phyloP scores from a whole-genome alignment of 345 rosid genomes.

The Sisymbrium irio region DNA sequence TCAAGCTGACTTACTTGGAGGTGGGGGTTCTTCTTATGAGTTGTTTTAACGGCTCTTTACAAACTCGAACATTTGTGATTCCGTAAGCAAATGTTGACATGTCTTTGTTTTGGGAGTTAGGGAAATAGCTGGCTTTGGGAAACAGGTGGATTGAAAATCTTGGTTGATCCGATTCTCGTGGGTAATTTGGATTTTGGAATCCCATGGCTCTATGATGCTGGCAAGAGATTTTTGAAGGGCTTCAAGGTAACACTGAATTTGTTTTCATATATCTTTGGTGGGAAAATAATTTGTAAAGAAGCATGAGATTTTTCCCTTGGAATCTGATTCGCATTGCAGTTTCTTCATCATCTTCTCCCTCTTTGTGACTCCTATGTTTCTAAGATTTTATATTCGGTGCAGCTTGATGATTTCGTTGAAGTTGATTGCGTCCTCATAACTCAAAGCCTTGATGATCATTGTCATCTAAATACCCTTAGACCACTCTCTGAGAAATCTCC shows the following conservation, averaged over 20 bases:
- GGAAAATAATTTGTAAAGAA: not conserved
- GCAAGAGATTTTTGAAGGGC: slow-evolving; percentile 65
- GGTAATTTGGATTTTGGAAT: slow-evolving; percentile 95
- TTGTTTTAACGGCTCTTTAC: not conserved
- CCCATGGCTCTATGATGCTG: slow-evolving; percentile 88
- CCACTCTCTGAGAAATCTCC: slow-evolving; percentile 66
- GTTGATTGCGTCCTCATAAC: slow-evolving; percentile 80
- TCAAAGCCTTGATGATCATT: slow-evolving; percentile 96
- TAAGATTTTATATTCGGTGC: slow-evolving; percentile 30
- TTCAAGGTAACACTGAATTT: slow-evolving; percentile 52
- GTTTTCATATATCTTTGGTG: not conserved
- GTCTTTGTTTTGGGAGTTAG: slow-evolving; percentile 36
- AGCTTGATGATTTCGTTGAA: slow-evolving; percentile 83
- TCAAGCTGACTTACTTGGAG: slow-evolving; percentile 84
- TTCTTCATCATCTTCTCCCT: slow-evolving; percentile 5
- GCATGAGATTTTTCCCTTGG: slow-evolving; percentile 2
- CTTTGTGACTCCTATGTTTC: not conserved
- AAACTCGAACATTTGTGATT: not conserved
- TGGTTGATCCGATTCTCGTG: slow-evolving; percentile 85
- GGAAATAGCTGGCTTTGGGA: slow-evolving; percentile 97
- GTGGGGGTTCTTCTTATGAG: slow-evolving; percentile 32
- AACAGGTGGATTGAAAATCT: slow-evolving; percentile 55
- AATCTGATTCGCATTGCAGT: not conserved
- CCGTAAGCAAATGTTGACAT: not conserved
- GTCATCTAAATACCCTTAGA: slow-evolving; percentile 76